Percentiles rank a stretch among this genome's conserved stretches.
phyloP scores from a whole-genome alignment of 805 yeast genomes.

The Metschnikowia kunwiensis region DNA sequence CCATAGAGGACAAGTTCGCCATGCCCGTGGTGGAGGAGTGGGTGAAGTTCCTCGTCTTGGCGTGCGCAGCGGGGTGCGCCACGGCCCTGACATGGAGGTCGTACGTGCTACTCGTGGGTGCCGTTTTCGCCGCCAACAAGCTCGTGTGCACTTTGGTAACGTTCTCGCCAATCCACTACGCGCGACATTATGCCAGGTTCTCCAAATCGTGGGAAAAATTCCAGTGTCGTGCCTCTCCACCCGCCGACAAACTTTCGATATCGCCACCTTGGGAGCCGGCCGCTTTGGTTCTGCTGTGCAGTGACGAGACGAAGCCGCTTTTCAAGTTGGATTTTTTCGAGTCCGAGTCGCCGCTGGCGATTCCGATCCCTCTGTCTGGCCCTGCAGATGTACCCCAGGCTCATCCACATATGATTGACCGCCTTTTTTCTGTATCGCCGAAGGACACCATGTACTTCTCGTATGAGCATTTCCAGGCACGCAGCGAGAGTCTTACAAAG shows the following conservation, averaged over 20 bases:
- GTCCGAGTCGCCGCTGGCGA: background rate
- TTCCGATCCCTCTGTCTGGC: slow-evolving; percentile 1
- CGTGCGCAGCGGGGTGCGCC: slow-evolving; percentile 2
- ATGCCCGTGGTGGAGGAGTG: slow-evolving; percentile 13
- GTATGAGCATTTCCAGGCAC: slow-evolving; percentile 1
- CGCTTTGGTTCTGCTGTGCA: slow-evolving; percentile 6
- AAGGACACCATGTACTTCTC: slow-evolving; percentile 36
- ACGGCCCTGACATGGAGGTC: background rate
- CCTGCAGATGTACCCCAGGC: slow-evolving; percentile 2
- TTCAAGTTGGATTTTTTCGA: slow-evolving; percentile 13
- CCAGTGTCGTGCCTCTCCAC: background rate
- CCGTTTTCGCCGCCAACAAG: slow-evolving; percentile 12
- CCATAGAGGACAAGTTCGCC: slow-evolving; percentile 9
- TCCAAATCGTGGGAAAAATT: slow-evolving; percentile 6
- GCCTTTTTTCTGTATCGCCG: slow-evolving; percentile 40
- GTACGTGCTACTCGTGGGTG: slow-evolving; percentile 8
- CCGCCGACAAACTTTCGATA: slow-evolving; percentile 1
- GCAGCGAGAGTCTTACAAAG: too few relatives aligned
- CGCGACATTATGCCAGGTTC: slow-evolving; percentile 9
- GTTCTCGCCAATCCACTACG: slow-evolving; percentile 15
- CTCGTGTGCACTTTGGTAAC: slow-evolving; percentile 8
- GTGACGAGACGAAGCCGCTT: slow-evolving; percentile 10
- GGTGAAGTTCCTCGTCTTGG: slow-evolving; percentile 3
- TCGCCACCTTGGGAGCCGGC: background rate
- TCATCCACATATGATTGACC: slow-evolving; percentile 22